phyloP scores from a whole-genome alignment of 148 eudicot species.

The Vaccinium macrocarpon region DNA sequence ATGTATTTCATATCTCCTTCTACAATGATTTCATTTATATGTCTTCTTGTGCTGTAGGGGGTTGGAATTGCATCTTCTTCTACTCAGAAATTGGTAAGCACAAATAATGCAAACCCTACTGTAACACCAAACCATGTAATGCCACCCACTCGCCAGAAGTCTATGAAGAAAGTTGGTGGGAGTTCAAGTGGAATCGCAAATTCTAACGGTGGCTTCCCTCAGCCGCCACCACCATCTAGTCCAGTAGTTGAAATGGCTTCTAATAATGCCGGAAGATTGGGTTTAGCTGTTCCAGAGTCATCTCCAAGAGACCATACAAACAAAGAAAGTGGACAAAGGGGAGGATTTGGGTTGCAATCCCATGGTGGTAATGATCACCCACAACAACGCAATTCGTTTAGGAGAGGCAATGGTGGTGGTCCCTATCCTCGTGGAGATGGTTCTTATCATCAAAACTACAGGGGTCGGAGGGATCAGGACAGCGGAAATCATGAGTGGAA shows the following conservation, averaged over 20 bases:
- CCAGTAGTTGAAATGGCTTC: slow-evolving; percentile 36
- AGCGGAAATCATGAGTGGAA: slow-evolving; percentile 74
- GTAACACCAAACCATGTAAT: slow-evolving; percentile 40
- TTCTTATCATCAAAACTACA: slow-evolving; percentile 53
- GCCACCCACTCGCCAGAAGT: slow-evolving; percentile 52
- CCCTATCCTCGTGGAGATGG: slow-evolving; percentile 71
- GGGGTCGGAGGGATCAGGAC: slow-evolving; percentile 65
- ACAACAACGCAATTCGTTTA: slow-evolving; percentile 51
- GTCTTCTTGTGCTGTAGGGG: slow-evolving; percentile 37
- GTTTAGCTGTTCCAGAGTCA: slow-evolving; percentile 41
- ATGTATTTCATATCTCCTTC: neutral
- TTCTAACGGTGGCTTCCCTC: slow-evolving; percentile 62
- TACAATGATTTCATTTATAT: neutral
- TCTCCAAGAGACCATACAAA: slow-evolving; percentile 44
- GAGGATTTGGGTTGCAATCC: slow-evolving; percentile 39
- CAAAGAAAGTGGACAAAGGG: slow-evolving; percentile 50
- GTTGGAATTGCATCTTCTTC: slow-evolving; percentile 36
- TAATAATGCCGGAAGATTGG: slow-evolving; percentile 35
- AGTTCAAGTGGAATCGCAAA: slow-evolving; percentile 34
- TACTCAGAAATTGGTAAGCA: slow-evolving; percentile 33
- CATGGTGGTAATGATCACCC: slow-evolving; percentile 52
- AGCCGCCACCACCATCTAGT: slow-evolving; percentile 32
- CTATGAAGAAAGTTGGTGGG: slow-evolving; percentile 65
- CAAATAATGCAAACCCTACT: slow-evolving; percentile 38
- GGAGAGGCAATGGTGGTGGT: slow-evolving; percentile 58